phyloP scores from a whole-genome alignment of 305 asterid species.

The Solanum chacoense region DNA sequence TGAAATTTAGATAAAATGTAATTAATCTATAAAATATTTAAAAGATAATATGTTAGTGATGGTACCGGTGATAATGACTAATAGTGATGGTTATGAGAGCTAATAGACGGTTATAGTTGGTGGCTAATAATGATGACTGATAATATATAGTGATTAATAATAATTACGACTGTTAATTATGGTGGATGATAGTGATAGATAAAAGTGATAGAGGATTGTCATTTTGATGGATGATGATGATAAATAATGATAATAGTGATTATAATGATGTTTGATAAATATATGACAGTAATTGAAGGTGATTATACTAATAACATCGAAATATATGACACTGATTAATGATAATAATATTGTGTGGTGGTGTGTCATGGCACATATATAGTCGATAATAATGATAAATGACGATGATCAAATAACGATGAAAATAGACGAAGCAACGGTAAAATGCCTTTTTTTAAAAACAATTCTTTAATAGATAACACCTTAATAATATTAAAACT shows the following conservation, averaged over 20 bases:
- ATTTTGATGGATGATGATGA: not conserved
- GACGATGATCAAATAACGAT: not conserved
- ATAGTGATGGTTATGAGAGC: not conserved
- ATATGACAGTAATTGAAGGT: not conserved
- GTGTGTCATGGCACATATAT: not conserved
- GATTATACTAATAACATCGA: not conserved
- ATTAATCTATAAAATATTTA: too few species aligned
- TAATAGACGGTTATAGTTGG: not conserved
- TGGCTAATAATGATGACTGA: not conserved
- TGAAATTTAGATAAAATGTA: too few species aligned
- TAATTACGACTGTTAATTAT: not conserved
- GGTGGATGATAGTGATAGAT: not conserved
- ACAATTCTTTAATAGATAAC: not conserved
- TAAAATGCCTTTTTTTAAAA: too few species aligned
- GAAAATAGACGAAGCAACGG: rapidly evolving
- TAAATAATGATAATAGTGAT: not conserved
- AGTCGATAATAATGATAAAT: not conserved
- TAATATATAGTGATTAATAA: not conserved
- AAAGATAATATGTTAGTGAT: too few species aligned
- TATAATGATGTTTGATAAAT: not conserved
- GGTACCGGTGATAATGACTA: not conserved
- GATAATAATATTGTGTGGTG: not conserved
- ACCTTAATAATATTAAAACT: too few species aligned
- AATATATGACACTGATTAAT: not conserved
- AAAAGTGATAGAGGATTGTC: not conserved